These are phyloP conservation scores for Globisporangium orthogonon DNA, from an alignment of 352 stramenopile species.

Conservation along the genomic window DNA sequence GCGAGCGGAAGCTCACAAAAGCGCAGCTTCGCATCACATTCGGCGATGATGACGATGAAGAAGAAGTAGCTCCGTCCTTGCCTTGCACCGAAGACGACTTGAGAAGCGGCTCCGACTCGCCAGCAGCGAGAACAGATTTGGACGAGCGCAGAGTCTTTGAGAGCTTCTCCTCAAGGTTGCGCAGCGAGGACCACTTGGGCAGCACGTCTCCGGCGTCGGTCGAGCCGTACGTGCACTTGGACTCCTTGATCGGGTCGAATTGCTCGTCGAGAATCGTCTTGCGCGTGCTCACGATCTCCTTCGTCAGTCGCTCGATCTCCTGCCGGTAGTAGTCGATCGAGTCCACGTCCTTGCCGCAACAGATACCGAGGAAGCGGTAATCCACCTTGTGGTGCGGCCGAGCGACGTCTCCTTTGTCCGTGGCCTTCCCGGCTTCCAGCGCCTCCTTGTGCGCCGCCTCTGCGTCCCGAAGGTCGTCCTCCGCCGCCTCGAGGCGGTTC, in stretches of 20 bases:
- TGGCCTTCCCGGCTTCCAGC: conserved; percentile 13
- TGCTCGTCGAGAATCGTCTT: conserved; percentile 45
- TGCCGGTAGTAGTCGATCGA: conserved; percentile 52
- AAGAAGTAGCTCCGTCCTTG: conserved; percentile 19
- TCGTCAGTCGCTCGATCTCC: conserved; percentile 41
- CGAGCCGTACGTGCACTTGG: conserved; percentile 18
- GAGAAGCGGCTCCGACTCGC: conserved; percentile 5
- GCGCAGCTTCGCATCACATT: conserved; percentile 61
- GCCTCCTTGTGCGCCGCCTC: conserved; percentile 14
- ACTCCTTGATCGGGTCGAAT: conserved; percentile 25
- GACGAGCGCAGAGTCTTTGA: conserved; percentile 7
- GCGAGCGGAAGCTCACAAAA: conserved; percentile 67
- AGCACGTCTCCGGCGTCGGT: not conserved
- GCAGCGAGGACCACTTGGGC: conserved; percentile 10
- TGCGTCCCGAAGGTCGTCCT: conserved; percentile 30
- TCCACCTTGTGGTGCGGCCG: conserved; percentile 32
- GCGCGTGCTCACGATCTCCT: conserved; percentile 36
- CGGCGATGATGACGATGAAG: conserved; percentile 16
- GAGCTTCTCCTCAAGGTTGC: conserved; percentile 11
- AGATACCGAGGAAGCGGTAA: conserved; percentile 39
- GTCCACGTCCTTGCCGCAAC: conserved; percentile 42
- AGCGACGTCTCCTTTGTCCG: conserved; percentile 16
- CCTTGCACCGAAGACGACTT: conserved; percentile 3
- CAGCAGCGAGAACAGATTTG: not conserved
- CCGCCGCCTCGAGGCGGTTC: conserved; percentile 42